These are phyloP conservation scores for Wickerhamiella azymoides DNA, from an alignment of 805 yeast genomes.

Conservation along the genomic window DNA sequence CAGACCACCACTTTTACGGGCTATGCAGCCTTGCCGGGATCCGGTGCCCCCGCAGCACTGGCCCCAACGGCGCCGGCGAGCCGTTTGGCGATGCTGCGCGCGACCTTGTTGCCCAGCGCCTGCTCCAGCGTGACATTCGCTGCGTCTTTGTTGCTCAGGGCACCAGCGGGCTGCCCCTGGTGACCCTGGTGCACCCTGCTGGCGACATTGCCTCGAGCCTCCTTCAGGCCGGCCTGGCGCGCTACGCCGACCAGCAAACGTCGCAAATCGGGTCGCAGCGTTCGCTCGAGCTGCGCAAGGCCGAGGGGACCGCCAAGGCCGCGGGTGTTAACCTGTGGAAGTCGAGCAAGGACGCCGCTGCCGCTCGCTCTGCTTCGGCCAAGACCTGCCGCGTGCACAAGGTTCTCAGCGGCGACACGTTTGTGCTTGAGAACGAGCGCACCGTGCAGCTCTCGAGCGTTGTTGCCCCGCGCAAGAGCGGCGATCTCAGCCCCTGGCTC, in stretches of 20 bases:
- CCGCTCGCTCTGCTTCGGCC: constrained; percentile 22
- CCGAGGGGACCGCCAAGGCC: constrained; percentile 47
- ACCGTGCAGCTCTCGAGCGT: constrained; percentile 66
- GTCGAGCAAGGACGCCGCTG: constrained; percentile 21
- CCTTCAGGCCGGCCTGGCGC: constrained; percentile 56
- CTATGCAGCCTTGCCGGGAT: constrained; percentile 63
- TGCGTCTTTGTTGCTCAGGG: constrained; percentile 47
- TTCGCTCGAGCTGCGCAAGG: constrained; percentile 48
- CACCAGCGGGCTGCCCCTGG: constrained; percentile 21
- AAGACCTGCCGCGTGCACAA: constrained; percentile 44
- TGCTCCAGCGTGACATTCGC: constrained; percentile 47
- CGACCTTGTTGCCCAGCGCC: constrained; percentile 44
- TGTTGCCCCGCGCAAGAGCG: constrained; percentile 58
- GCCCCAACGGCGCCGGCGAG: constrained; percentile 33
- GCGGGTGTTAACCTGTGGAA: constrained; percentile 48
- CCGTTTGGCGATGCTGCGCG: constrained; percentile 57
- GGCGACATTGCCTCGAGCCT: constrained; percentile 62
- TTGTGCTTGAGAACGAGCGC: constrained; percentile 36
- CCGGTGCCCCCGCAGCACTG: constrained; percentile 47
- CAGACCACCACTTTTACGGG: constrained; percentile 40
- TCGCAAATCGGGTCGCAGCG: constrained; percentile 46
- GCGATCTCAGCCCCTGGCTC: constrained; percentile 42
- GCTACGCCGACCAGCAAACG: constrained; percentile 72
- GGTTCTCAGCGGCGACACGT: constrained; percentile 56
- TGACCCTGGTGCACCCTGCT: constrained; percentile 52